Evolutionary conservation across 257 asterid genomes (phyloP).

Genomic region (Fraxinus pennsylvanica): DNA sequence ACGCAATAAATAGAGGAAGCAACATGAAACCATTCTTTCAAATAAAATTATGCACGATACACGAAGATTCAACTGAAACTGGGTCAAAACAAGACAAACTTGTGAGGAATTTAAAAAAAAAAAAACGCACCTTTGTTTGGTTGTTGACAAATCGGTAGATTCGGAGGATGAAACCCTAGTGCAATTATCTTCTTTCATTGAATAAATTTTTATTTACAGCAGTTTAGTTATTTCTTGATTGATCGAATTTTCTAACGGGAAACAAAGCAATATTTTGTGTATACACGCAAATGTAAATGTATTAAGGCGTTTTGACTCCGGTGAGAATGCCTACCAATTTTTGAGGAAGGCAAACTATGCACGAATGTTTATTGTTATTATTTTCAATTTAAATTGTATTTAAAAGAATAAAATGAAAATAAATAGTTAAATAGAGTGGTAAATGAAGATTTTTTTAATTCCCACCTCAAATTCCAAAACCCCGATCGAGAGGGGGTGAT

Average conservation of each 20-base stretch:
- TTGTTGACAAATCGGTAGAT: slow-evolving; percentile 54
- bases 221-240: neutral
- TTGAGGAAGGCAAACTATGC: neutral
- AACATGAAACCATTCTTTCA: neutral
- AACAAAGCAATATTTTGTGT: neutral
- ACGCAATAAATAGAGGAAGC: slow-evolving; percentile 5
- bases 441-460: too few species aligned
- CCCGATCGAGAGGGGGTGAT: too few species aligned
- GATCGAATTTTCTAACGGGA: neutral
- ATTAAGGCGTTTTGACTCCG: neutral
- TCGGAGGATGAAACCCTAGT: slow-evolving; percentile 69
- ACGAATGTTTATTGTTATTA: neutral
- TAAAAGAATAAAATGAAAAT: too few species aligned
- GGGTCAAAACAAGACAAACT: neutral
- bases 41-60: neutral
- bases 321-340: neutral
- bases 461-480: too few species aligned
- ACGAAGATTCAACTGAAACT: neutral
- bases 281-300: neutral
- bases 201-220: neutral
- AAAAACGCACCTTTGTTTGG: slow-evolving; percentile 69
- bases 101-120: neutral
- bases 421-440: too few species aligned
- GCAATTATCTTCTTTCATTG: slow-evolving; percentile 69
- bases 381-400: too few species aligned